Evolutionary conservation across 306 rosid genomes (phyloP).

Genomic region (Oxytropis ochrocephala): DNA sequence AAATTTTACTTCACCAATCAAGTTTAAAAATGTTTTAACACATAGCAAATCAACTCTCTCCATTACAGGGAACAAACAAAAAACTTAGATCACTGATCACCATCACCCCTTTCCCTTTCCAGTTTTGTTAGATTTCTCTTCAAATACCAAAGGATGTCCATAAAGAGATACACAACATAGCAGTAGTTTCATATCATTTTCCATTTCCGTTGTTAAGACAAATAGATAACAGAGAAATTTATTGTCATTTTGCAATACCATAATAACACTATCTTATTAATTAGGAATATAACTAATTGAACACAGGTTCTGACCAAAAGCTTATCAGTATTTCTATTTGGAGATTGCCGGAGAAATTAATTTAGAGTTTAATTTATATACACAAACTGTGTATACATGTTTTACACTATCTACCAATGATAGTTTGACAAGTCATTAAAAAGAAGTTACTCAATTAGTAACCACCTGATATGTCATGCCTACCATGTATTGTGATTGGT

Average conservation of each 20-base stretch:
- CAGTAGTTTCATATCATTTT: not conserved
- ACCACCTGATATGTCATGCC: too few species aligned
- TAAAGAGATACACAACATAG: not conserved
- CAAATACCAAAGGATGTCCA: slow-evolving; percentile 5
- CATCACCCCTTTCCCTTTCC: not conserved
- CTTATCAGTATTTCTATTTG: not conserved
- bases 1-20: not conserved
- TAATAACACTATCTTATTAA: not conserved
- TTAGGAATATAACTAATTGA: slow-evolving; percentile 5
- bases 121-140: not conserved
- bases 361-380: too few species aligned
- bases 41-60: slow-evolving; percentile 5
- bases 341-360: not conserved
- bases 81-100: not conserved
- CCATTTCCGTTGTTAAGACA: not conserved
- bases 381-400: too few species aligned
- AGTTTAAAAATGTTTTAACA: not conserved
- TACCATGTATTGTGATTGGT: too few species aligned
- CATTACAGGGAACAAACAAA: not conserved
- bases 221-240: not conserved
- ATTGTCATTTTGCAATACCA: not conserved
- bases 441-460: too few species aligned
- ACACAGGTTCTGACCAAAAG: not conserved
- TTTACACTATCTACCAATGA: too few species aligned
- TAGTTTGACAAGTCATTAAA: too few species aligned